phyloP scores from a whole-genome alignment of 768 basidiomycete species.

The Chalciporus chontae region DNA sequence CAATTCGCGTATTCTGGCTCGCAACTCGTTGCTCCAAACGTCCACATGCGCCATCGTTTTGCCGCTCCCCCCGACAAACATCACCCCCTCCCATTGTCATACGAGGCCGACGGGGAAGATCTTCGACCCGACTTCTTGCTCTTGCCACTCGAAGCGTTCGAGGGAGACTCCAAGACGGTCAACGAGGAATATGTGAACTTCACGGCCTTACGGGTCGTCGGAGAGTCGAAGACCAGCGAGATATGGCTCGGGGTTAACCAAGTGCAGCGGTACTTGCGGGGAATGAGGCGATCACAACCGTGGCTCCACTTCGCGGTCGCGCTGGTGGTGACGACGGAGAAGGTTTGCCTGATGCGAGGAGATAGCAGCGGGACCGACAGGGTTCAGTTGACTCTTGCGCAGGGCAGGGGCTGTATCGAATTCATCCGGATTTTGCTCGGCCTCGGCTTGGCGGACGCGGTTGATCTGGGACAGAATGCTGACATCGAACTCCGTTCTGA shows the following conservation, averaged over 20 bases:
- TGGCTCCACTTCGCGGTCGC: conserved; percentile 6
- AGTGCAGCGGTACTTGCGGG: conserved; percentile 3
- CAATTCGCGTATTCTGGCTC: background rate
- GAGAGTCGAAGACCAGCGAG: conserved; percentile 8
- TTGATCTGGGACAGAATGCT: conserved; percentile 9
- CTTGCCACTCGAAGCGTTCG: conserved; percentile 12
- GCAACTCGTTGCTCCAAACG: background rate
- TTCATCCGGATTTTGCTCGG: conserved; percentile 3
- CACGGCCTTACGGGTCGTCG: conserved; percentile 5
- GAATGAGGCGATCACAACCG: conserved; percentile 4
- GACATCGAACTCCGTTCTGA: background rate
- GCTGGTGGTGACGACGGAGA: background rate
- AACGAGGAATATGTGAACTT: conserved; percentile 6
- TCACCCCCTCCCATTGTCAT: conserved; percentile 2
- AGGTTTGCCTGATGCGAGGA: conserved; percentile 1
- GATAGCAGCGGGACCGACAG: conserved; percentile 4
- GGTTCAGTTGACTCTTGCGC: background rate
- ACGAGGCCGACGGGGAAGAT: conserved; percentile 1
- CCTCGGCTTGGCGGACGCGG: conserved; percentile 1
- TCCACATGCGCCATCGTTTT: background rate
- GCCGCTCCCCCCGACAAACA: conserved; percentile 1
- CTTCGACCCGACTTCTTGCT: conserved; percentile 11
- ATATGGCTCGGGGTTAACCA: conserved; percentile 5
- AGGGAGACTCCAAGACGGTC: background rate
- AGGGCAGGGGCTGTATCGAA: conserved; percentile 1